Conservation (phyloP, 768 basidiomycete species). For the Piloderma croceum region DNA sequence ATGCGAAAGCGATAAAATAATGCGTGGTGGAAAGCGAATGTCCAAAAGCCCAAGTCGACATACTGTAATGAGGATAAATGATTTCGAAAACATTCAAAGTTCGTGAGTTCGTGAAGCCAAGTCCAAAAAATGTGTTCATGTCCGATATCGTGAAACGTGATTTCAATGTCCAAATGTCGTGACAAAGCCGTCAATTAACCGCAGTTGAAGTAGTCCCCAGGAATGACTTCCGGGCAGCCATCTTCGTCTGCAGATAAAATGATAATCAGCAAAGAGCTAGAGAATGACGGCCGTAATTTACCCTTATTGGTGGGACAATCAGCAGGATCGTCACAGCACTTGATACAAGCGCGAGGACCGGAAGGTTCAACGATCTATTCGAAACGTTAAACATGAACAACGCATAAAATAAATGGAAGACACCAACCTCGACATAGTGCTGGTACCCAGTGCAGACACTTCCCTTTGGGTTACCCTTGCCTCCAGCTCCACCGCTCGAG, state of each 20-base stretch:
- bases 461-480: conserved; percentile 21
- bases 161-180: too few species aligned
- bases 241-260: conserved; percentile 10
- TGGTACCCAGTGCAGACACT: conserved; percentile 24
- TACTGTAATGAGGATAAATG: too few species aligned
- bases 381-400: background rate
- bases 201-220: conserved; percentile 25
- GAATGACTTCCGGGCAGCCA: conserved; percentile 22
- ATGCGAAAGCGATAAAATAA: too few species aligned
- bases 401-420: background rate
- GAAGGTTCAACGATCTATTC: conserved; percentile 18
- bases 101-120: background rate
- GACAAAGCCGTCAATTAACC: too few species aligned
- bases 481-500: conserved; percentile 21
- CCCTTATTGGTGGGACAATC: conserved; percentile 25
- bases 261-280: background rate
- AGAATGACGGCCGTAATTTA: background rate
- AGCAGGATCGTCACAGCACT: conserved; percentile 23
- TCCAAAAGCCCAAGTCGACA: too few species aligned
- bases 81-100: too few species aligned
- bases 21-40: too few species aligned
- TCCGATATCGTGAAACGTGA: background rate
- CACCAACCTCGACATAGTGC: conserved; percentile 20
- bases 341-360: conserved; percentile 24
- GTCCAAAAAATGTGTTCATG: too few species aligned